These are phyloP conservation scores for Fusarium pininemorale DNA, from an alignment of 2,329 filamentous ascomycete genomes.

Conservation along the genomic window DNA sequence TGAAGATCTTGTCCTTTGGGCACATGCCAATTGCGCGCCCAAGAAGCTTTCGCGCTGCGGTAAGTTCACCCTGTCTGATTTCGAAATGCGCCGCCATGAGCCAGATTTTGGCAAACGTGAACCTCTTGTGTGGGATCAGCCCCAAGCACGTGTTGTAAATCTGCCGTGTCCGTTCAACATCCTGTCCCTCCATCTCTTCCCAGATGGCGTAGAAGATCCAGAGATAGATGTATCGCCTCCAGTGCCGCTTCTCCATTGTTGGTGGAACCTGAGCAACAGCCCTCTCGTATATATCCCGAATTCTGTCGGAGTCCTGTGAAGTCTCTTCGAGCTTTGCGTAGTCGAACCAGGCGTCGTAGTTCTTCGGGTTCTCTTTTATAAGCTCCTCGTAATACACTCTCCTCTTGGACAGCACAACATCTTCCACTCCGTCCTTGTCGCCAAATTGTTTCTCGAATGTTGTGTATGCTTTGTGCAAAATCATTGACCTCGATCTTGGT, in stretches of 20 bases:
- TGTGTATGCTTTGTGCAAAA: conserved; percentile 92
- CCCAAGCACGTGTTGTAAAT: conserved; percentile 91
- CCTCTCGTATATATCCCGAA: conserved; percentile 93
- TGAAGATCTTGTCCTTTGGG: conserved; percentile 95
- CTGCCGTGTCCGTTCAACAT: conserved; percentile 81
- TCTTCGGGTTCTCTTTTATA: conserved; percentile 91
- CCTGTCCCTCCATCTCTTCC: conserved; percentile 88
- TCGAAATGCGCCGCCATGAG: conserved; percentile 93
- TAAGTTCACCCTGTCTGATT: conserved; percentile 83
- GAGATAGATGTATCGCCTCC: conserved; percentile 96
- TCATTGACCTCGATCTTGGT: conserved; percentile 84
- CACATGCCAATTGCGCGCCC: conserved; percentile 93
- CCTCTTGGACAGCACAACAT: conserved; percentile 94
- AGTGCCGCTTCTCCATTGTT: conserved; percentile 95
- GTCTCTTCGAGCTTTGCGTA: conserved; percentile 91
- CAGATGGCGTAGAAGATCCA: conserved; percentile 98
- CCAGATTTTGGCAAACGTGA: conserved; percentile 98
- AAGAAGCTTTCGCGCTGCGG: conserved; percentile 84
- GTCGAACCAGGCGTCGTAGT: conserved; percentile 98
- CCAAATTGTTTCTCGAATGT: conserved; percentile 99
- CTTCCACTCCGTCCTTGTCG: conserved; percentile 90
- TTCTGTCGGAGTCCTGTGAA: conserved; percentile 80
- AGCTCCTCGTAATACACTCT: conserved; percentile 94
- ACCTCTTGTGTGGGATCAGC: conserved; percentile 92
- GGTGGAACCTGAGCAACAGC: conserved; percentile 96